These are phyloP conservation scores for Fusarium protoensiforme DNA, from an alignment of 2,329 filamentous ascomycete species.

Conservation along the genomic window DNA sequence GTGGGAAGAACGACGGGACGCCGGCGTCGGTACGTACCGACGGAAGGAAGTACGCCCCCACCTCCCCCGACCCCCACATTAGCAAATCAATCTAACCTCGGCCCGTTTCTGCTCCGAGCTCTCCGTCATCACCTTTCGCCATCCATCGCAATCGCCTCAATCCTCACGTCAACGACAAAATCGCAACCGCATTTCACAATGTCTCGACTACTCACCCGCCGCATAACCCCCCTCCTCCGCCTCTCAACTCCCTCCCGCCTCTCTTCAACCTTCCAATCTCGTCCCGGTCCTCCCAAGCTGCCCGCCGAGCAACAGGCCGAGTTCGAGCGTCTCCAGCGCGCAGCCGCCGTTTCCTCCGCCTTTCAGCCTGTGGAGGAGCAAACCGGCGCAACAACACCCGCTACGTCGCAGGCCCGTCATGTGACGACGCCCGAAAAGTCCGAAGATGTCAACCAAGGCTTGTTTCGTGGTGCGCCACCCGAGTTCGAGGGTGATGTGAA, in stretches of 20 bases:
- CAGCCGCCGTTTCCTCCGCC: conserved; percentile 59
- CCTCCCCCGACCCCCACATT: not conserved
- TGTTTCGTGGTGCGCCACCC: conserved; percentile 81
- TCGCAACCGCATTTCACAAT: conserved; percentile 13
- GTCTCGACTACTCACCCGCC: conserved; percentile 35
- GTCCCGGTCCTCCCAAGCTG: conserved; percentile 84
- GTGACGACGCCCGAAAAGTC: conserved; percentile 31
- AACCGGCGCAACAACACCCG: conserved; percentile 37
- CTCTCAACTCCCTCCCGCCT: conserved; percentile 34
- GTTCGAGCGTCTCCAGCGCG: conserved; percentile 86
- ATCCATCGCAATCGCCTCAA: conserved; percentile 1
- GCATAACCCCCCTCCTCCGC: conserved; percentile 25
- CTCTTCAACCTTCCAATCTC: conserved; percentile 58
- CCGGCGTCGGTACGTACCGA: conserved; percentile 5
- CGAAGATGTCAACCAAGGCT: conserved; percentile 66
- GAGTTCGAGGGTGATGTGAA: conserved; percentile 95
- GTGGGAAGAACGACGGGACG: not conserved
- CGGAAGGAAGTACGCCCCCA: not conserved
- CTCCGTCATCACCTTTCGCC: conserved; percentile 11
- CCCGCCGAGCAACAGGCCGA: conserved; percentile 90
- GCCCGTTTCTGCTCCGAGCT: conserved; percentile 32
- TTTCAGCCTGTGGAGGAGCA: conserved; percentile 49
- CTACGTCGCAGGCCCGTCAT: conserved; percentile 32
- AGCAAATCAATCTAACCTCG: conserved; percentile 28
- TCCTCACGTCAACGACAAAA: not conserved